Conservation (phyloP, 2,329 filamentous ascomycete species). For the Aspergillus neoniger region DNA sequence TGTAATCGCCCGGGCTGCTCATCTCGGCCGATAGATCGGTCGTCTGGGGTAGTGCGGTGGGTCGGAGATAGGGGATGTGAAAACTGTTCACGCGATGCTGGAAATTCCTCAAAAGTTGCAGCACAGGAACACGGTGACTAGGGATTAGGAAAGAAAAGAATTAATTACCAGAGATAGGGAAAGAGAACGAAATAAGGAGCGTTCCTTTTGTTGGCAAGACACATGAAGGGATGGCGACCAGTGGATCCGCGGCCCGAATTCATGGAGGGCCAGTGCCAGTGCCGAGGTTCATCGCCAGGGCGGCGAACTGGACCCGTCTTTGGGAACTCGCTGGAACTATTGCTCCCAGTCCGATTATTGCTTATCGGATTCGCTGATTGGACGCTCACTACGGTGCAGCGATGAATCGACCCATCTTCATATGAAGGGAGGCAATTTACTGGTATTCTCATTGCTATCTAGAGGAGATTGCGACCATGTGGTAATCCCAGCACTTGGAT, state of each 20-base stretch:
- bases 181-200: conserved; percentile 10
- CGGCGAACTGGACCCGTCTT: conserved; percentile 2
- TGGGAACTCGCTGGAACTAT: neutral
- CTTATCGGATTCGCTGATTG: neutral
- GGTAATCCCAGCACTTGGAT: neutral
- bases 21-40: conserved; percentile 34
- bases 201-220: conserved; percentile 23
- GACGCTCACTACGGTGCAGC: neutral
- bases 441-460: neutral
- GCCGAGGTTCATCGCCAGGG: conserved; percentile 31
- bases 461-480: neutral
- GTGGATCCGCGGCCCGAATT: conserved; percentile 34
- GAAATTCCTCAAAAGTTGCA: neutral
- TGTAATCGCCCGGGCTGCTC: conserved; percentile 43
- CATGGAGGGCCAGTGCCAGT: conserved; percentile 20
- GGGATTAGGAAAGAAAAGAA: conserved; percentile 2
- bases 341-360: neutral
- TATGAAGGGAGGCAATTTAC: conserved; percentile 1
- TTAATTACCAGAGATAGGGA: conserved; percentile 13
- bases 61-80: conserved; percentile 3
- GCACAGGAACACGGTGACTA: neutral
- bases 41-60: conserved; percentile 15
- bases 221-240: conserved; percentile 31
- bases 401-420: neutral
- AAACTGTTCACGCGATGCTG: neutral